phyloP scores from a whole-genome alignment of 1,139 yeast species.

The Suhomyces chickasaworum region DNA sequence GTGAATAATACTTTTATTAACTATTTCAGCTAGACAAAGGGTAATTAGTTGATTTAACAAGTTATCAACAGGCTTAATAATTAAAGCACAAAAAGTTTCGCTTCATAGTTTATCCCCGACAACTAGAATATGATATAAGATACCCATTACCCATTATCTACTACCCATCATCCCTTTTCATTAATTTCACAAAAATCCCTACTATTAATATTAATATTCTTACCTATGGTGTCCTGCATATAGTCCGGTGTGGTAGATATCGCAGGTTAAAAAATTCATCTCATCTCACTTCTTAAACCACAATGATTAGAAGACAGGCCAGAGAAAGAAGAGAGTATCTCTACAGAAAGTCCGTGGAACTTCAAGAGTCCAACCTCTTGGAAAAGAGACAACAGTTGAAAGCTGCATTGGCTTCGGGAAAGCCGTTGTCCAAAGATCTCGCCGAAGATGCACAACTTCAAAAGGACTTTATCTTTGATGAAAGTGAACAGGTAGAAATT shows the following conservation, averaged over 20 bases:
- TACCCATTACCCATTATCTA: too few relatives aligned
- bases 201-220: too few relatives aligned
- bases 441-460: constrained; percentile 86
- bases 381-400: constrained; percentile 86
- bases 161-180: too few relatives aligned
- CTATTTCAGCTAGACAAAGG: too few relatives aligned
- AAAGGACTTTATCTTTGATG: constrained; percentile 82
- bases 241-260: background rate
- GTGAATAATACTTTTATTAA: too few relatives aligned
- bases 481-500: constrained; percentile 59
- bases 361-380: constrained; percentile 83
- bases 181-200: too few relatives aligned
- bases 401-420: constrained; percentile 89
- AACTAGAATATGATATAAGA: too few relatives aligned
- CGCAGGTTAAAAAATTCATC: constrained; percentile 5
- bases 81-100: too few relatives aligned
- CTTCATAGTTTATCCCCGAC: too few relatives aligned
- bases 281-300: constrained; percentile 12
- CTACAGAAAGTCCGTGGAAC: constrained; percentile 82
- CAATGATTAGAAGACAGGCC: constrained; percentile 83
- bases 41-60: too few relatives aligned
- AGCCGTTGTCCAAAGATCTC: constrained; percentile 82
- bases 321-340: constrained; percentile 93
- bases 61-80: too few relatives aligned
- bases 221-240: background rate